These are phyloP conservation scores for Thelonectria rubi DNA, from an alignment of 2,329 filamentous ascomycete genomes.

Conservation along the genomic window DNA sequence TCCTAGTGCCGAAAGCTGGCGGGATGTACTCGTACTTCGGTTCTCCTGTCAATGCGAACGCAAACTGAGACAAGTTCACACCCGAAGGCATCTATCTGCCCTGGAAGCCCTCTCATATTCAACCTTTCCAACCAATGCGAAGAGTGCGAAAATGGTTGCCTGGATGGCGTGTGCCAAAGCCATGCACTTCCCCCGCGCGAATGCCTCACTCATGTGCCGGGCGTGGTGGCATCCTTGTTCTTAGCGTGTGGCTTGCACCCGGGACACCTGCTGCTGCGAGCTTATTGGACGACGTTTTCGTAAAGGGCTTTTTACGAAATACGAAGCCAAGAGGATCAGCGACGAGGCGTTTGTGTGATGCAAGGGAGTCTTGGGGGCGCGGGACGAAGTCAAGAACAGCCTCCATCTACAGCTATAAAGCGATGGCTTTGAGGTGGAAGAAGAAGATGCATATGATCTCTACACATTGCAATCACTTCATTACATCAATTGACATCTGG, in stretches of 20 bases:
- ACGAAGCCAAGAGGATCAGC: conserved; percentile 4
- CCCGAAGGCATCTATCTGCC: not conserved
- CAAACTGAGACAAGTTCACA: too few species aligned
- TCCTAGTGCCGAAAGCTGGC: too few species aligned
- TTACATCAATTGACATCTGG: not conserved
- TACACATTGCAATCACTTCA: not conserved
- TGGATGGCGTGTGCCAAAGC: not conserved
- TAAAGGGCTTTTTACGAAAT: conserved; percentile 10
- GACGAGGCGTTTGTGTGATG: not conserved
- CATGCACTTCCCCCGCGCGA: too few species aligned
- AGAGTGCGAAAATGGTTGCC: not conserved
- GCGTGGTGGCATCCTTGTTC: not conserved
- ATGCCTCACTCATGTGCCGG: not conserved
- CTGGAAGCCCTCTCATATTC: not conserved
- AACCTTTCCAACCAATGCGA: not conserved
- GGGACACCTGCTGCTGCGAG: not conserved
- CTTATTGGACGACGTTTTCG: conserved; percentile 9
- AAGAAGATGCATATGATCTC: not conserved
- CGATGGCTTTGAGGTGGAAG: not conserved
- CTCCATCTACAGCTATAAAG: not conserved
- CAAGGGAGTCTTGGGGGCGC: not conserved
- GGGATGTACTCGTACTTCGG: too few species aligned
- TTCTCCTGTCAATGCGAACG: too few species aligned
- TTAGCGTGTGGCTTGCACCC: conserved; percentile 10
- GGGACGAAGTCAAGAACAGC: not conserved